A percentile compares a stretch with the other conserved stretches of the same genome.
Conservation (phyloP, 2,329 filamentous ascomycete species). For the Trichophyton verrucosum region DNA sequence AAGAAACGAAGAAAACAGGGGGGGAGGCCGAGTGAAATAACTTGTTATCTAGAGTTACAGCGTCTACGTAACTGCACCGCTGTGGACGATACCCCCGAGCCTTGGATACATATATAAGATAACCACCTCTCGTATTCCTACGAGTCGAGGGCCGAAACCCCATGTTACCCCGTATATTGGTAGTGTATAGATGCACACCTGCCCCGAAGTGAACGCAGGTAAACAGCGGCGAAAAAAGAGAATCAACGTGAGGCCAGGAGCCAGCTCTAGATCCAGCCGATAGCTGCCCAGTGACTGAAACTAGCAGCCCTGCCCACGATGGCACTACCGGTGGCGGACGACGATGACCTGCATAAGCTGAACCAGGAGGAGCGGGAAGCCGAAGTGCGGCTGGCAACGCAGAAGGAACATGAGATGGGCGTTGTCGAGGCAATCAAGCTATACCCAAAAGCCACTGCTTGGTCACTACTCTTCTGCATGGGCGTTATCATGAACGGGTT, state of each 20-base stretch:
- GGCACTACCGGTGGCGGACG: neutral
- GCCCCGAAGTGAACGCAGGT: too few species aligned
- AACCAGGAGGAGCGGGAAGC: conserved; percentile 2
- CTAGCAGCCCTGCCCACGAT: neutral
- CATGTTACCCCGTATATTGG: too few species aligned
- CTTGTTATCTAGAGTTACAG: too few species aligned
- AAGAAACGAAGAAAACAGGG: too few species aligned
- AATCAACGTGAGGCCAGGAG: neutral
- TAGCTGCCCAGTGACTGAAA: neutral
- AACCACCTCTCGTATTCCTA: too few species aligned
- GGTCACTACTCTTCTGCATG: conserved; percentile 24
- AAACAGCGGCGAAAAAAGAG: too few species aligned
- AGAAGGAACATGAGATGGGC: conserved; percentile 5
- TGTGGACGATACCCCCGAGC: too few species aligned
- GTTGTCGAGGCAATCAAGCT: conserved; percentile 23
- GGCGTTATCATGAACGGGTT: conserved; percentile 39
- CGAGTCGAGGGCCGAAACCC: too few species aligned
- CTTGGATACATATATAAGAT: too few species aligned
- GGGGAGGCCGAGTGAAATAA: too few species aligned
- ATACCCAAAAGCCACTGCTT: conserved; percentile 35
- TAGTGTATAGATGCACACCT: too few species aligned
- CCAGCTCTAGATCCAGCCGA: neutral
- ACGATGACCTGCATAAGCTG: neutral
- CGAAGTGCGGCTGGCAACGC: conserved; percentile 4
- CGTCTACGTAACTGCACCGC: too few species aligned